A percentile compares a stretch with the other conserved stretches of the same genome.
These are phyloP conservation scores for Leccinum pellstonianum DNA, from an alignment of 768 basidiomycete species.

Conservation along the genomic window DNA sequence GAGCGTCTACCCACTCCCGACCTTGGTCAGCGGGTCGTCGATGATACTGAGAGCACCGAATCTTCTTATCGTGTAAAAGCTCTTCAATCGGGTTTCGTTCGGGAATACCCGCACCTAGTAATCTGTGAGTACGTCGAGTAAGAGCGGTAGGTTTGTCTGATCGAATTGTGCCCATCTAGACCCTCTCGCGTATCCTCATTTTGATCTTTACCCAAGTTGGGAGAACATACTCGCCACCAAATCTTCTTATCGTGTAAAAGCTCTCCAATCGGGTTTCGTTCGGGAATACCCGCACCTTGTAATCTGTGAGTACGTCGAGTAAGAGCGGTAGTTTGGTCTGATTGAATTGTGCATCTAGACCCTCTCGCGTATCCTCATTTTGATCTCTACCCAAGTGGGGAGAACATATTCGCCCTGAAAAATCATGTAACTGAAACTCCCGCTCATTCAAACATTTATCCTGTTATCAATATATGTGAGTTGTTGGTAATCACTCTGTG, in stretches of 20 bases:
- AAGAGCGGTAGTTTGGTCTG: conserved; percentile 1
- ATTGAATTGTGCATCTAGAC: conserved; percentile 13
- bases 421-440: background rate
- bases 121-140: conserved; percentile 26
- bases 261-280: conserved; percentile 54
- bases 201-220: conserved; percentile 33
- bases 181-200: conserved; percentile 30
- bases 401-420: background rate
- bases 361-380: conserved; percentile 32
- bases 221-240: background rate
- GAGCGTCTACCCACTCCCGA: conserved; percentile 57
- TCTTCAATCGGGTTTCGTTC: conserved; percentile 49
- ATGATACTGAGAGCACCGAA: conserved; percentile 48
- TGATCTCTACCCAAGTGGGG: conserved; percentile 32
- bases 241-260: conserved; percentile 14
- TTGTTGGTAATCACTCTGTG: background rate
- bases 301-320: conserved; percentile 26
- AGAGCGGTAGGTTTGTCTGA: conserved; percentile 5
- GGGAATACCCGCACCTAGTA: conserved; percentile 26
- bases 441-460: conserved; percentile 20
- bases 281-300: conserved; percentile 26
- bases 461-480: conserved; percentile 24
- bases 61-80: conserved; percentile 25
- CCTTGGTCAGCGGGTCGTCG: conserved; percentile 52
- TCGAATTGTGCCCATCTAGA: conserved; percentile 9